phyloP scores from a whole-genome alignment of 2,329 filamentous ascomycete genomes.

The Ophiocordyceps camponoti-rufipedis region DNA sequence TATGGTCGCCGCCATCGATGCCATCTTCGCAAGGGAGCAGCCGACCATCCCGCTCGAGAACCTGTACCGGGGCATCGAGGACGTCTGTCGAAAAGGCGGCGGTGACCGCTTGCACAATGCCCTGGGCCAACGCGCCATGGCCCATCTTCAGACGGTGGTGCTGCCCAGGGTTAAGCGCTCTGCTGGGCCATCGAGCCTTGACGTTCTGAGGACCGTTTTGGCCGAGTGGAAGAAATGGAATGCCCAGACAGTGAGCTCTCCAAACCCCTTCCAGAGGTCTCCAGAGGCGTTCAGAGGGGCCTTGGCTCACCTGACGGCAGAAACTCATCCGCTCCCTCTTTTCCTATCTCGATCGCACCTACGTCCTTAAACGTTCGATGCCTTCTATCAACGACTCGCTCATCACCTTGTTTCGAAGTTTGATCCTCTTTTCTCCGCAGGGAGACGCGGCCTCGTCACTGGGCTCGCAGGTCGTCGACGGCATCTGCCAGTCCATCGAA shows the following conservation, averaged over 20 bases:
- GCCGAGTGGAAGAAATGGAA: slow-evolving; percentile 62
- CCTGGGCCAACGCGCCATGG: slow-evolving; percentile 47
- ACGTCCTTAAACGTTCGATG: slow-evolving; percentile 54
- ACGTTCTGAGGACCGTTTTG: slow-evolving; percentile 38
- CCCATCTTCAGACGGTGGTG: slow-evolving; percentile 46
- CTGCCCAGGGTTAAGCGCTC: slow-evolving; percentile 32
- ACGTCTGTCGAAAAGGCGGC: slow-evolving; percentile 65
- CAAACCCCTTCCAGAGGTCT: too few species aligned
- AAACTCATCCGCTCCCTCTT: slow-evolving; percentile 72
- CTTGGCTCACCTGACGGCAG: slow-evolving; percentile 18
- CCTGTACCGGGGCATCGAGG: slow-evolving; percentile 80
- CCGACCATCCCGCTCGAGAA: slow-evolving; percentile 66
- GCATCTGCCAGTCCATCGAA: slow-evolving; percentile 60
- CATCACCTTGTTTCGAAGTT: slow-evolving; percentile 52
- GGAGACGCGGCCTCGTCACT: slow-evolving; percentile 4
- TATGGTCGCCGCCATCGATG: slow-evolving; percentile 52
- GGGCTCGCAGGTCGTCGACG: slow-evolving; percentile 15
- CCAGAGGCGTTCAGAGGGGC: too few species aligned
- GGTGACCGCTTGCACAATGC: slow-evolving; percentile 48
- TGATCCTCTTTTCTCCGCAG: slow-evolving; percentile 23
- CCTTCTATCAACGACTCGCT: slow-evolving; percentile 67
- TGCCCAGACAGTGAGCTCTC: slow-evolving; percentile 46
- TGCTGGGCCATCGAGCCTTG: slow-evolving; percentile 36
- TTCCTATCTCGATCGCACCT: slow-evolving; percentile 85
- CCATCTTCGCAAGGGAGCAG: slow-evolving; percentile 49